Conservation (phyloP, 306 rosid genomes). For the Fragaria vesca region DNA sequence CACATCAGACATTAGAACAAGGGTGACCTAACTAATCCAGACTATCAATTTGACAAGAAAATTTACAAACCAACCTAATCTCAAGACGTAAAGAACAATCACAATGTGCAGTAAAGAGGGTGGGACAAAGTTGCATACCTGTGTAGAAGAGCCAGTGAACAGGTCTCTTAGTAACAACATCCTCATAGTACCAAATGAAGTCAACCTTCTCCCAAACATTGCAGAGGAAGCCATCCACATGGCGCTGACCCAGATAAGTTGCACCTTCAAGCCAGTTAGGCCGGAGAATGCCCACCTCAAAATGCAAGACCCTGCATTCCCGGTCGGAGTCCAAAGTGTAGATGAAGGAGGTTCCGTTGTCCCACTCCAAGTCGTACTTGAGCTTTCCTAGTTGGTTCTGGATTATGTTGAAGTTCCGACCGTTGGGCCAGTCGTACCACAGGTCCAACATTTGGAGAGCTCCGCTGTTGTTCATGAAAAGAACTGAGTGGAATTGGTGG, state of each 20-base stretch:
- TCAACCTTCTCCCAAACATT: slow-evolving; percentile 87
- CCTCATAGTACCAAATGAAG: slow-evolving; percentile 79
- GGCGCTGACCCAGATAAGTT: slow-evolving; percentile 60
- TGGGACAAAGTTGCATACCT: slow-evolving; percentile 30
- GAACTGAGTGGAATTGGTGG: slow-evolving; percentile 66
- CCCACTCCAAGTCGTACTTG: slow-evolving; percentile 76
- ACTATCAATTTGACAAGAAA: background rate
- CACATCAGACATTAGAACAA: background rate
- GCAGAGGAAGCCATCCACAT: slow-evolving; percentile 66
- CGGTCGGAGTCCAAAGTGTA: slow-evolving; percentile 43
- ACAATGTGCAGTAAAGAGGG: background rate
- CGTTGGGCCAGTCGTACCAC: slow-evolving; percentile 99
- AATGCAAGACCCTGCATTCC: slow-evolving; percentile 38
- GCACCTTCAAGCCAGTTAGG: slow-evolving; percentile 95
- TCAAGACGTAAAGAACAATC: background rate
- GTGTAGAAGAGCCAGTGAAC: slow-evolving; percentile 81
- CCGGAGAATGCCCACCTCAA: slow-evolving; percentile 69
- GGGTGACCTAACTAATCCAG: background rate
- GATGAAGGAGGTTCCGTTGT: slow-evolving; percentile 81
- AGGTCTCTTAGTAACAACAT: slow-evolving; percentile 60
- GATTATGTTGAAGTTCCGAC: slow-evolving; percentile 87
- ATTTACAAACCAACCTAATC: background rate
- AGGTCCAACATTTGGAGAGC: slow-evolving; percentile 50
- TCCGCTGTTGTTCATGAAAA: slow-evolving; percentile 59
- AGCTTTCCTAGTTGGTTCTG: slow-evolving; percentile 60